These are phyloP conservation scores for Talaromyces marneffei DNA, from an alignment of 2,329 filamentous ascomycete species.

Conservation along the genomic window DNA sequence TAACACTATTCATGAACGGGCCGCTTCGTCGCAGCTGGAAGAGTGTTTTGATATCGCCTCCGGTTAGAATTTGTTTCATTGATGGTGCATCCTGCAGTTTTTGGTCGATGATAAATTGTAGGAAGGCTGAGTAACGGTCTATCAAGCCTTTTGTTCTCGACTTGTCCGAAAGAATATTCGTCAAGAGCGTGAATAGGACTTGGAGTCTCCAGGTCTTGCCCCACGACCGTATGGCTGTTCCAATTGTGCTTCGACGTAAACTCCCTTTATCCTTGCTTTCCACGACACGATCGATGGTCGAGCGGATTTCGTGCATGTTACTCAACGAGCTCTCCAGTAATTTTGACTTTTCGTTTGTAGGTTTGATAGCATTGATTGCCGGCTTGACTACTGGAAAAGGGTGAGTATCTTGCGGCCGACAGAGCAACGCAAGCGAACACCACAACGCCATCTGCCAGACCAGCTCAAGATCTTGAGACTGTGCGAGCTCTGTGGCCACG, in stretches of 20 bases:
- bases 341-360: constrained; percentile 1
- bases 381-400: not conserved
- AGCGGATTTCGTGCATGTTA: not conserved
- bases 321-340: not conserved
- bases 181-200: not conserved
- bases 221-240: constrained; percentile 3
- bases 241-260: not conserved
- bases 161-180: not conserved
- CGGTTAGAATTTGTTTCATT: not conserved
- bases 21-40: constrained; percentile 5
- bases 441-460: constrained; percentile 5
- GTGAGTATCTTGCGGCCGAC: not conserved
- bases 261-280: not conserved
- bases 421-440: not conserved
- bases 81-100: not conserved
- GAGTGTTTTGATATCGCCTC: not conserved
- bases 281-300: not conserved
- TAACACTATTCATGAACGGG: not conserved
- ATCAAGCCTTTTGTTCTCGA: not conserved
- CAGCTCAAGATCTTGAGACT: not conserved
- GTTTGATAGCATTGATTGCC: not conserved
- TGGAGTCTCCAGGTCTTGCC: constrained; percentile 8
- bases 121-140: not conserved
- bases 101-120: not conserved
- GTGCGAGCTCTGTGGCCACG: not conserved